Percentiles rank a stretch among this genome's conserved stretches.
These are phyloP conservation scores for Ascochyta koolunga DNA, from an alignment of 2,329 filamentous ascomycete species.

Conservation along the genomic window DNA sequence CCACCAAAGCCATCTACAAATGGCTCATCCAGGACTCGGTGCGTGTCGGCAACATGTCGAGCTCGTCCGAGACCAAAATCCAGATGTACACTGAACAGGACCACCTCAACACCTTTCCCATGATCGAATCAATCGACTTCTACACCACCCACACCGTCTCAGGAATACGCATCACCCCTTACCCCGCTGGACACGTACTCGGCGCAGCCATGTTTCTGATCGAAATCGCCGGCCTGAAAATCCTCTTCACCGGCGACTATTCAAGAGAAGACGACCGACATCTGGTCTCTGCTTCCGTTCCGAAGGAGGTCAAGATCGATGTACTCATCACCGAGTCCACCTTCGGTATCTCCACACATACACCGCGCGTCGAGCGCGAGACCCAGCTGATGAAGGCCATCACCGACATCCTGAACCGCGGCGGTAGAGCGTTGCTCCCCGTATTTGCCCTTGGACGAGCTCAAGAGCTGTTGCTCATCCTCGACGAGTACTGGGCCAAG, in stretches of 20 bases:
- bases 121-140: constrained; percentile 97
- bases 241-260: constrained; percentile 98
- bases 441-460: constrained; percentile 94
- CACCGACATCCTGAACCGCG: constrained; percentile 86
- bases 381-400: constrained; percentile 95
- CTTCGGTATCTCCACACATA: constrained; percentile 92
- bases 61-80: constrained; percentile 66
- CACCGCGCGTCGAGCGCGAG: constrained; percentile 88
- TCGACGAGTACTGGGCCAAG: constrained; percentile 96
- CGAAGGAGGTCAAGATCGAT: constrained; percentile 87
- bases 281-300: constrained; percentile 90
- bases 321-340: constrained; percentile 97
- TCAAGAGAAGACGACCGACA: constrained; percentile 94
- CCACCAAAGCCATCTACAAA: constrained; percentile 99
- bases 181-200: constrained; percentile 95
- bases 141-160: constrained; percentile 97
- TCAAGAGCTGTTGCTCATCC: constrained; percentile 89
- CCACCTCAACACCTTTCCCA: constrained; percentile 88
- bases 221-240: constrained; percentile 94
- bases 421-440: constrained; percentile 89
- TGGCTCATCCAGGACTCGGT: constrained; percentile 99
- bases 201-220: constrained; percentile 98
- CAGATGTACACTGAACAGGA: constrained; percentile 93
- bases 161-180: constrained; percentile 94
- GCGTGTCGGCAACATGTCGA: constrained; percentile 75